Evolutionary conservation across 441 rosid genomes (phyloP).

Genomic region (Aleurites moluccanus): DNA sequence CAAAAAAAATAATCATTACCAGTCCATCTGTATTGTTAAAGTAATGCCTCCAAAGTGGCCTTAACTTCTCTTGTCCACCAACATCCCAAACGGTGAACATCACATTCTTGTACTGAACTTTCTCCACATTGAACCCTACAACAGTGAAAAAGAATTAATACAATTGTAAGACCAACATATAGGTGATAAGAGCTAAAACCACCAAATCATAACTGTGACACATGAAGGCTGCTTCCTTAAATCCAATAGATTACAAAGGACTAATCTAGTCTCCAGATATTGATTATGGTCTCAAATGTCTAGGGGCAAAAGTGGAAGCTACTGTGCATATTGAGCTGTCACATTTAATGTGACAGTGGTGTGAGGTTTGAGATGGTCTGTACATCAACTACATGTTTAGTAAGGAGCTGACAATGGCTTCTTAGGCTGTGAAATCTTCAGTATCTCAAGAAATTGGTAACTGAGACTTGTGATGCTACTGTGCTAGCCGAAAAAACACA

Average conservation of each 20-base stretch:
- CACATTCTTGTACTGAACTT: slow-evolving; percentile 99
- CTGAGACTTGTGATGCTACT: neutral
- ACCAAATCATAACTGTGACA: neutral
- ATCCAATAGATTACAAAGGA: neutral
- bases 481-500: neutral
- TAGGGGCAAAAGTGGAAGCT: slow-evolving; percentile 6
- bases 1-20: slow-evolving; percentile 43
- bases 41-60: slow-evolving; percentile 99
- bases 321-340: neutral
- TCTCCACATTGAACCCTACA: slow-evolving; percentile 97
- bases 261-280: neutral
- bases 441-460: neutral
- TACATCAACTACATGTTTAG: neutral
- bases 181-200: neutral
- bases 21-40: slow-evolving; percentile 97
- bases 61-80: slow-evolving; percentile 96
- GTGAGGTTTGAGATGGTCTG: neutral
- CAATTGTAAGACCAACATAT: slow-evolving; percentile 14
- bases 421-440: neutral
- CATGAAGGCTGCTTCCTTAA: neutral
- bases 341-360: neutral
- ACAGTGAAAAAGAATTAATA: slow-evolving; percentile 17
- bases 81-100: slow-evolving; percentile 99
- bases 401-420: neutral
- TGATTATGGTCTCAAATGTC: neutral